Evolutionary conservation across 2,329 filamentous ascomycete genomes (phyloP), one percentile per base, ranked within the genome.

Genomic region (Aureobasidium subglaciale): DNA sequence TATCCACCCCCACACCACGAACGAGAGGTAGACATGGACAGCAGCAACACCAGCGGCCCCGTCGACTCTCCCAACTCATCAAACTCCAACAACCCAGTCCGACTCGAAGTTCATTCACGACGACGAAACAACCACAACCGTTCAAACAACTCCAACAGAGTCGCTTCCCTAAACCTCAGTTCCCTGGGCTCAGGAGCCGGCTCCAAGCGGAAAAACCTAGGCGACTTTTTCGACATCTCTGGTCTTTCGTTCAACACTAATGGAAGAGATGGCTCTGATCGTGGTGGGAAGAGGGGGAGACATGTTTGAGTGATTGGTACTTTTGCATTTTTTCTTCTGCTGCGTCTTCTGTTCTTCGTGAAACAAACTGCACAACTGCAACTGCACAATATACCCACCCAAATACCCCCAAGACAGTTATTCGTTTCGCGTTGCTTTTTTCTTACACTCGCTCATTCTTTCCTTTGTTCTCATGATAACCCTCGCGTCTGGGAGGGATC

Each of bases 161-260:
- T 49, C 59, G 66, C 63, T 63, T 71, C 60, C 10, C 53, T 68
- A 13, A 68, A 71, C 34, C 67, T 74, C 11, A 40, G 55, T 41
- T 71, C 70, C 37, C 71, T 88, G 8, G 83, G 83, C 4, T 78
- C 79, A 57, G 83, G 82, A 6, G 81, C 85, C 8, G 87, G 87
- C 1, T 78, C 83, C 62, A 92, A 92, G 69, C 79, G 87, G 38
- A 81, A 86, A 63, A 78, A 88, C 62, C 80, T 88, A 63, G 81
- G 83, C 22, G 87, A 91, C 64, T 84, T 90, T 54, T 90, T 90
- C 65, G 86, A 89, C 64, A 73, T 87, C 7, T 81, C 82, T 53
- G 83, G 81, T 60, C 68, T 87, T 49, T 78, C 78, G 29, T 62
- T 63, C 43, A 76, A 45, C 4, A 55, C 80, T 58, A 55, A 80